Percentiles rank a stretch among this genome's conserved stretches.
These are phyloP conservation scores for Aspergillus nanangensis DNA, from an alignment of 495 filamentous ascomycete species.

Conservation along the genomic window DNA sequence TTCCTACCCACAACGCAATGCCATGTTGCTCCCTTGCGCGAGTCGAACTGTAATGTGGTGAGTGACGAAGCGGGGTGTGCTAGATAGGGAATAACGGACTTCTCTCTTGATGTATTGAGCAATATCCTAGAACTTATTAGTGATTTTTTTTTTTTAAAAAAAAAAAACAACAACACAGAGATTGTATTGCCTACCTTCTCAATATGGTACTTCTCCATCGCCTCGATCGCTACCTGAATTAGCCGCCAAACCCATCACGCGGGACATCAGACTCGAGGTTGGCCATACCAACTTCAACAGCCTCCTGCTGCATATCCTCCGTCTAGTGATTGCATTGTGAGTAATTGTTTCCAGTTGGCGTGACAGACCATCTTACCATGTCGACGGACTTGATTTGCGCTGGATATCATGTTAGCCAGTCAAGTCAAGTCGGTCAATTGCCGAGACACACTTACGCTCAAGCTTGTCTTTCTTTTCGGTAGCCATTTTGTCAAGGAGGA, in stretches of 20 bases:
- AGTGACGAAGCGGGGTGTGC: constrained; percentile 13
- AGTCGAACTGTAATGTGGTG: constrained; percentile 64
- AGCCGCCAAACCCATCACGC: constrained; percentile 12
- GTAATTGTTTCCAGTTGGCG: neutral
- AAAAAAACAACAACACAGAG: neutral
- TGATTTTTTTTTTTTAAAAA: neutral
- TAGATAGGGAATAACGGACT: constrained; percentile 42
- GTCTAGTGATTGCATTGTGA: constrained; percentile 49
- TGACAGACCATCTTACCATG: constrained; percentile 62
- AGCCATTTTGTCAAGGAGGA: constrained; percentile 32
- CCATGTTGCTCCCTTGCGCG: constrained; percentile 90
- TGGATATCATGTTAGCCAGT: constrained; percentile 40
- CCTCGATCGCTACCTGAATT: constrained; percentile 71
- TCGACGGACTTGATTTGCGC: constrained; percentile 95
- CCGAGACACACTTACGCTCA: constrained; percentile 49
- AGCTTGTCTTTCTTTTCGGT: constrained; percentile 65
- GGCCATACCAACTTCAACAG: constrained; percentile 82
- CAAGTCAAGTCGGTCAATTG: constrained; percentile 1
- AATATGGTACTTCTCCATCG: constrained; percentile 86
- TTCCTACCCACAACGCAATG: constrained; percentile 98
- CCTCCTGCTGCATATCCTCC: constrained; percentile 95
- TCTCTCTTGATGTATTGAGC: constrained; percentile 97
- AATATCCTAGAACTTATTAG: constrained; percentile 64
- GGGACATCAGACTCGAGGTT: neutral
- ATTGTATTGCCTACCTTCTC: constrained; percentile 67